Conservation (phyloP, 352 stramenopile genomes). For the Phytophthora fragariaefolia region DNA sequence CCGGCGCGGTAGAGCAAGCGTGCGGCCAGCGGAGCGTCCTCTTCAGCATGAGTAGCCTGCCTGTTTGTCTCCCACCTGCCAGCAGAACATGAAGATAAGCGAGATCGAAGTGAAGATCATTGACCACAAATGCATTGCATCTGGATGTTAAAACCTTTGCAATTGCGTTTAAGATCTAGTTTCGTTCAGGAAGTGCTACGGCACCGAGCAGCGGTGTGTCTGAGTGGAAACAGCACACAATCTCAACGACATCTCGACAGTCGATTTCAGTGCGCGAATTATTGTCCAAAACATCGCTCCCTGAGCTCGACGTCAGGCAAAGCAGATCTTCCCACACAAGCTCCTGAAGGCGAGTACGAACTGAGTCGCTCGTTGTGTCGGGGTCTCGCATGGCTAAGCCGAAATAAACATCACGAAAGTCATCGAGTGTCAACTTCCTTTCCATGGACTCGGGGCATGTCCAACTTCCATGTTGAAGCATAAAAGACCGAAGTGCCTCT, state of each 20-base stretch:
- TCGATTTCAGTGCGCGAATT: conserved; percentile 13
- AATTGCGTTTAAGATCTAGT: conserved; percentile 23
- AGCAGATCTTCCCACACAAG: conserved; percentile 48
- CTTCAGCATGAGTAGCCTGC: conserved; percentile 21
- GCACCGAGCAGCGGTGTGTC: conserved; percentile 37
- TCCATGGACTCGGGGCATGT: conserved; percentile 11
- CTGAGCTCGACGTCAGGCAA: conserved; percentile 17
- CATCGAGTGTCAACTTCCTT: conserved; percentile 37
- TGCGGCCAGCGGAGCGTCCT: conserved; percentile 10
- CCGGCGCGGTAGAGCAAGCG: conserved; percentile 19
- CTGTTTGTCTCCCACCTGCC: conserved; percentile 12
- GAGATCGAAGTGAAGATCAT: conserved; percentile 42
- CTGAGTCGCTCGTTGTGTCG: conserved; percentile 1
- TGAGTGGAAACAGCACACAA: conserved; percentile 44
- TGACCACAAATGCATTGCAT: conserved; percentile 14
- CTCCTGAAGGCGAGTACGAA: conserved; percentile 33
- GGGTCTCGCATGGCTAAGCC: conserved; percentile 16
- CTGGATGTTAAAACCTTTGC: conserved; percentile 24
- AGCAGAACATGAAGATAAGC: conserved; percentile 18
- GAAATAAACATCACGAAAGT: conserved; percentile 52
- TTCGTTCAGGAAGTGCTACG: conserved; percentile 1
- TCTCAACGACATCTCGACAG: conserved; percentile 28
- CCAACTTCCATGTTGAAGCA: conserved; percentile 31
- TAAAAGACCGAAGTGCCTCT: conserved; percentile 19
- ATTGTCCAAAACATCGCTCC: not conserved